Base-by-base conservation (phyloP, 352 stramenopile species). In the Phytopythium chamaehyphon region DNA sequence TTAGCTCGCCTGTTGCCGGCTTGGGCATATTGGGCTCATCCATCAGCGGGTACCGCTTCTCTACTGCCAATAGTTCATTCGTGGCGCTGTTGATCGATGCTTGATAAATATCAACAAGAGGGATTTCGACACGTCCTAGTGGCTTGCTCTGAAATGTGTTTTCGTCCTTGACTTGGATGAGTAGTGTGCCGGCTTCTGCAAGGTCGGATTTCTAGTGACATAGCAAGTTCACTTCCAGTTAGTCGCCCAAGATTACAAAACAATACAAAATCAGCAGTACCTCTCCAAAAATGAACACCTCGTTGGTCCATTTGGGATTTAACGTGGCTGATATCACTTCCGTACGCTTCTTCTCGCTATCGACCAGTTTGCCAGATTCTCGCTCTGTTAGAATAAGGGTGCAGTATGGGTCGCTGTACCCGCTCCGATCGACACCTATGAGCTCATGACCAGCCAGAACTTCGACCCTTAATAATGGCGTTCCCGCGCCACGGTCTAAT, bases 11-110 rank as follows among this genome's bases (percentile, higher is more conserved):
- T 1, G 73, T 57, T 12, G 58, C 51, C 21, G 76, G 61, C 40
- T 83, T 83, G 43, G 83, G 83, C 79, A 90, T 88, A 74, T 76
- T 88, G 18, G 79, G 79, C 37, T 90, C 79, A 7, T 76, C 74
- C 6, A 65, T 72, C 4, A 90, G 37, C 7, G 68, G 55, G 18
- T 90, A 90, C 16, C 75, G 67, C 36, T 84, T 86, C 40, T 77
- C 60, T 11, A 71, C 60, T 5, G 76, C 56, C 23, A 59, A 78
- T 6, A 66, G 71, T 6, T 67, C 64, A 22, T 86, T 86, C 2
- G 79, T 88, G 0, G 74, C 82, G 1, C 66, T 71, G 16, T 66
- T 66, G 2, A 72, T 77, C 1, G 76, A 88, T 1, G 63, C 64
- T 16, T 70, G 74, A 40, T 75, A 88, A 23, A 90, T 51, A 33